phyloP scores from a whole-genome alignment of 345 rosid genomes.

The Cardiospermum halicacabum region DNA sequence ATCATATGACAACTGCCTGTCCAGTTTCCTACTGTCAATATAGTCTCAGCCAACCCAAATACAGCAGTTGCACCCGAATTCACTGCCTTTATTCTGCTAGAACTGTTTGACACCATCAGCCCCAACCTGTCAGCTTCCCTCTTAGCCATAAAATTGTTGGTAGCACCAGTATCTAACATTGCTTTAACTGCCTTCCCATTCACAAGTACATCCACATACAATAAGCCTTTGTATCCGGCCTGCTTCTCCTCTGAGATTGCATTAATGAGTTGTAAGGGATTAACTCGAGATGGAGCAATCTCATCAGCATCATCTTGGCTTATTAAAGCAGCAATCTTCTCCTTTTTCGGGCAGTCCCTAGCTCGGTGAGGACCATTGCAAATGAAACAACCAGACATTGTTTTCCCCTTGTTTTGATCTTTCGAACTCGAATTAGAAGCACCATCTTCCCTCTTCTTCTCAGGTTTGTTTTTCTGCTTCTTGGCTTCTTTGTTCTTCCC shows the following conservation, averaged over 20 bases:
- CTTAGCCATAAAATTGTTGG: too few species aligned
- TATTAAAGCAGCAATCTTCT: background rate
- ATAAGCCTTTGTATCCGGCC: background rate
- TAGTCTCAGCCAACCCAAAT: background rate
- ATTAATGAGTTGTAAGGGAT: background rate
- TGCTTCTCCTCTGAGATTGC: background rate
- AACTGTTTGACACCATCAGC: too few species aligned
- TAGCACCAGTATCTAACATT: too few species aligned
- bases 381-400: background rate
- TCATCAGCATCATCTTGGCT: background rate
- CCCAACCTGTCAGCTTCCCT: too few species aligned
- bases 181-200: background rate
- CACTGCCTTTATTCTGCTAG: too few species aligned
- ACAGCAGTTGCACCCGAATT: too few species aligned
- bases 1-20: background rate
- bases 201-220: background rate
- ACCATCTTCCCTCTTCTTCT: background rate
- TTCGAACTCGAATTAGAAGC: background rate
- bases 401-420: background rate
- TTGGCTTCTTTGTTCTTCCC: background rate
- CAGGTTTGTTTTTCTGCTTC: background rate
- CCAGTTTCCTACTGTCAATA: background rate
- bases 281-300: too few species aligned
- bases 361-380: background rate
- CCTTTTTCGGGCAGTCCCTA: background rate